These are phyloP conservation scores for Carallia pectinifolia DNA, from an alignment of 345 rosid species.

Conservation along the genomic window DNA sequence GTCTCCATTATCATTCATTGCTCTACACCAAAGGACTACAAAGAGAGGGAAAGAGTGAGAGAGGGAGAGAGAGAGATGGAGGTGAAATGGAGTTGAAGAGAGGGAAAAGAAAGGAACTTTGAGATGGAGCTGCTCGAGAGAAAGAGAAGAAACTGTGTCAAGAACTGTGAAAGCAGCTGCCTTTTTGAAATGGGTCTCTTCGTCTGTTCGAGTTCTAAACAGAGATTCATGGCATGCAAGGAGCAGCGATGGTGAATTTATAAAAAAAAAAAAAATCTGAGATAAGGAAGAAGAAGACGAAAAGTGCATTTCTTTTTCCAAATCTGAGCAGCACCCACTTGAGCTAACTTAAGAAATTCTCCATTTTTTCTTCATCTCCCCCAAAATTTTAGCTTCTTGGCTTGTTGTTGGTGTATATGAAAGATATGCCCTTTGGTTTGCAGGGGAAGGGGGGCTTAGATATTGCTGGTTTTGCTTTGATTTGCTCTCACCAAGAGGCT, in stretches of 20 bases:
- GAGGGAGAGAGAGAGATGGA: background rate
- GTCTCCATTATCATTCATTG: background rate
- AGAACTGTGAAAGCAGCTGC: background rate
- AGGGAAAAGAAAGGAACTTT: conserved; percentile 3
- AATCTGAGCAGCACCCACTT: conserved; percentile 17
- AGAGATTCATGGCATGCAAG: conserved; percentile 35
- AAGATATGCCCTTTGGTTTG: conserved; percentile 40
- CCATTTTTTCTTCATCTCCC: conserved; percentile 14
- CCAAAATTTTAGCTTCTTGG: background rate
- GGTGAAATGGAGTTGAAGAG: conserved; percentile 13
- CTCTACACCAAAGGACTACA: background rate
- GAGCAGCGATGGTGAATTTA: conserved; percentile 14
- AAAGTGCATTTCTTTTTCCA: conserved; percentile 5
- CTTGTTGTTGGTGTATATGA: conserved; percentile 6
- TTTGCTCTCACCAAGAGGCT: conserved; percentile 31
- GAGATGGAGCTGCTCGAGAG: conserved; percentile 35
- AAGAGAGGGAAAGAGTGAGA: conserved; percentile 14
- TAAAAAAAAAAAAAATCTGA: background rate
- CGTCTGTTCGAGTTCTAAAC: conserved; percentile 10
- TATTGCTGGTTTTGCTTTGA: conserved; percentile 35
- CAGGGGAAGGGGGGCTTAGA: conserved; percentile 37
- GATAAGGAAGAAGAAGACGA: conserved; percentile 22
- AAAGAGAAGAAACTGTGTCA: conserved; percentile 15
- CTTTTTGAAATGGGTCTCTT: conserved; percentile 27
- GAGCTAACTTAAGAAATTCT: background rate